Evolutionary conservation across 805 yeast species (phyloP), one percentile per base, ranked within the genome.

Genomic region (Candida coquimbonensis): DNA sequence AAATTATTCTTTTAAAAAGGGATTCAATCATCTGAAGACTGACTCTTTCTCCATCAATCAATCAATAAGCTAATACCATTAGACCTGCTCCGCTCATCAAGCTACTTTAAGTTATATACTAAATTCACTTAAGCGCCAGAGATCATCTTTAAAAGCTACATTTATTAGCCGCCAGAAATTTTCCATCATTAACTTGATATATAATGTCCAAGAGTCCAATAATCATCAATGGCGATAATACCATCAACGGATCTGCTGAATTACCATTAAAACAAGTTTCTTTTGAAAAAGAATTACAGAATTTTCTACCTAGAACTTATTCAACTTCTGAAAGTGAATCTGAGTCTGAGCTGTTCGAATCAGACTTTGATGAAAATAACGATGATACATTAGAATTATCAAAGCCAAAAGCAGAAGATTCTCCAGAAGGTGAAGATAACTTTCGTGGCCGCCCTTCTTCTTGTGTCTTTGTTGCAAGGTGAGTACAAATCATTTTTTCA

Each of bases 381-480:
- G 51, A 45, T 31, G 52, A 49, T n/a, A 53, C 54, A 3, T 38
- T 49, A 31, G 49, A 46, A 35, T 38, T 54, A 12, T 63, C 59
- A 29, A 35, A 42, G 5, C 14, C 39, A 33, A 16, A 33, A 9
- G 21, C n/a, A 33, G 19, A 33, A 8, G 36, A 9, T 16, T 16
- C 19, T 33, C 3, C 17, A 8, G 36, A 33, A 4, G 19, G 4
- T 33, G 46, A 45, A 2, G 42, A 39, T 5, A 35, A 50, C 5
- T 60, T 63, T 42, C 66, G 75, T 36, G 87, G 84, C 8, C 73
- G 84, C 40, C 96, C 96, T 14, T 82, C 95, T 0, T 80, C 95
- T 1, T 87, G 96, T 64, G 85, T 87, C 2, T 87, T 88, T 68
- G 96, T 87, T 46, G 96, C 96, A n/a, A 65, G 58, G 57, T 53